A percentile compares a stretch with the other conserved stretches of the same genome.
Evolutionary conservation across 2,329 filamentous ascomycete genomes (phyloP).

Genomic region (Aspergillus udagawae): DNA sequence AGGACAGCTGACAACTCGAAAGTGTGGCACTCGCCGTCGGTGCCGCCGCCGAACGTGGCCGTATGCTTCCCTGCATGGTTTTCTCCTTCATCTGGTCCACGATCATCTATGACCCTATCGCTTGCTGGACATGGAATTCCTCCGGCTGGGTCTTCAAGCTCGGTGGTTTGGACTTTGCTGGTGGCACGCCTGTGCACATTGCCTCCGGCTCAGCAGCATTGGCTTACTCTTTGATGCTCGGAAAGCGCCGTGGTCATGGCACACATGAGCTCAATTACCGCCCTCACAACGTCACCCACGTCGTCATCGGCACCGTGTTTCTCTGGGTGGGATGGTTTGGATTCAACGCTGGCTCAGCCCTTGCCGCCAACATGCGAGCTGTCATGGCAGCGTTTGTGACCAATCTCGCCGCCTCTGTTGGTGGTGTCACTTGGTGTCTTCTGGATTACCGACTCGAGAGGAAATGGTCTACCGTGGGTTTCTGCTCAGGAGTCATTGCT

Average conservation of each 20-base stretch:
- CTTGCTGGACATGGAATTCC: constrained; percentile 92
- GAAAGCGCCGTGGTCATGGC: constrained; percentile 77
- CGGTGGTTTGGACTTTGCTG: constrained; percentile 83
- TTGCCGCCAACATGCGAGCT: constrained; percentile 76
- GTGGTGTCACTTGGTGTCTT: constrained; percentile 84
- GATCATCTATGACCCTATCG: constrained; percentile 85
- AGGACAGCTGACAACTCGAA: constrained; percentile 27
- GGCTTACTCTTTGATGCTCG: constrained; percentile 87
- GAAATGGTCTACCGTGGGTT: constrained; percentile 91
- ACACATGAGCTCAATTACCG: constrained; percentile 88
- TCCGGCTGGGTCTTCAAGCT: constrained; percentile 74
- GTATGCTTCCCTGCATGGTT: constrained; percentile 81
- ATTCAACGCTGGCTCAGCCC: constrained; percentile 83
- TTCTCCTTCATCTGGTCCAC: constrained; percentile 95
- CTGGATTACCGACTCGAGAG: constrained; percentile 83
- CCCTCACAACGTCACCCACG: constrained; percentile 88
- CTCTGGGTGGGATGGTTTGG: constrained; percentile 96
- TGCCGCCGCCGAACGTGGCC: constrained; percentile 79
- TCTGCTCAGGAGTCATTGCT: constrained; percentile 85
- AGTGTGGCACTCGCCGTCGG: constrained; percentile 79
- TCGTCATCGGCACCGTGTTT: constrained; percentile 88
- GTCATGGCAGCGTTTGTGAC: constrained; percentile 85
- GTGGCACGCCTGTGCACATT: constrained; percentile 87
- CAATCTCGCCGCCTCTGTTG: constrained; percentile 77
- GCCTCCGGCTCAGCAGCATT: constrained; percentile 77